These are phyloP conservation scores for Parsonsia alboflavescens DNA, from an alignment of 257 asterid genomes.

Conservation along the genomic window DNA sequence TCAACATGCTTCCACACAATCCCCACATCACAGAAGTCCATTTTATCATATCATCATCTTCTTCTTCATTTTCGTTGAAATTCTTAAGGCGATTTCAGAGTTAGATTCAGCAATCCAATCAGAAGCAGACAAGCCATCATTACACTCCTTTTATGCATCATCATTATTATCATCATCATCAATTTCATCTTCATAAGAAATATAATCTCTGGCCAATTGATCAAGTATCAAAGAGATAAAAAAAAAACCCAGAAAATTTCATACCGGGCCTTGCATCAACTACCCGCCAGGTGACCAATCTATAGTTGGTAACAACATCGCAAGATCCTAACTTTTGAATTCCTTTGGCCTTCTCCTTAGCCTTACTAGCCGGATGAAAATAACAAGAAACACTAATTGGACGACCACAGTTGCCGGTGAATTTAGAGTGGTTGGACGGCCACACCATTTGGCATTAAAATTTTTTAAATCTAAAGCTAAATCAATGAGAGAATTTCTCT, in stretches of 20 bases:
- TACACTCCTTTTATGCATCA: too few relatives aligned
- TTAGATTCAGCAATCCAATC: constrained; percentile 4
- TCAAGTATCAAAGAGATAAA: constrained; percentile 58
- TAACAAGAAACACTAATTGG: constrained; percentile 52
- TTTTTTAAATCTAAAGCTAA: too few relatives aligned
- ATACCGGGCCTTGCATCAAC: constrained; percentile 41
- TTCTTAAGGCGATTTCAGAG: neutral
- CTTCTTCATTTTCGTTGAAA: constrained; percentile 11
- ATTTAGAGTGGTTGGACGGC: too few relatives aligned
- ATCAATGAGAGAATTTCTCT: too few relatives aligned
- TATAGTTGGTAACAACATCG: constrained; percentile 26
- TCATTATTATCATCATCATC: constrained; percentile 15
- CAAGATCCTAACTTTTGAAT: constrained; percentile 34
- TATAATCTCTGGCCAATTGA: constrained; percentile 31
- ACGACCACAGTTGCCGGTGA: constrained; percentile 67
- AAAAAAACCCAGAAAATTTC: constrained; percentile 45
- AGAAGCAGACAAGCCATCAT: neutral
- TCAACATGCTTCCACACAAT: constrained; percentile 35
- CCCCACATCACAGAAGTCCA: too few relatives aligned
- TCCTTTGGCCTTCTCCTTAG: constrained; percentile 65
- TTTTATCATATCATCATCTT: constrained; percentile 24
- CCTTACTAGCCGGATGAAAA: constrained; percentile 43
- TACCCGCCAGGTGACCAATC: constrained; percentile 52
- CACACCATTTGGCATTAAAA: too few relatives aligned
- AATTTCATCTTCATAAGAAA: constrained; percentile 5